phyloP scores from a whole-genome alignment of 108 stramenopile genomes.

The Cyclotella distinguenda region DNA sequence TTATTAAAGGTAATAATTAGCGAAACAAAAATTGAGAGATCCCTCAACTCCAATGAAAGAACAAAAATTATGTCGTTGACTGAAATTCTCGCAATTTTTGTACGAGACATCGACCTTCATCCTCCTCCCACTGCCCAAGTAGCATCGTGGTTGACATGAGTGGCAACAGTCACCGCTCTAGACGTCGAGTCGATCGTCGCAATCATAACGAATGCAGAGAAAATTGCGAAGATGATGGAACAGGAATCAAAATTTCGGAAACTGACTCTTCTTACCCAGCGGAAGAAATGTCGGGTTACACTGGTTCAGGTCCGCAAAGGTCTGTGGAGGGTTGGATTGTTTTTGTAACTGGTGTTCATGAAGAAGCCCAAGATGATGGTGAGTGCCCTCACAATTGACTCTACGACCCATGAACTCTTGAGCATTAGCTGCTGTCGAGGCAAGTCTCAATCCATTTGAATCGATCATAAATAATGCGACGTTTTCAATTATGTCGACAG shows the following conservation, averaged over 20 bases:
- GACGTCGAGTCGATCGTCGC: constrained; percentile 10
- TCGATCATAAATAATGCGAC: neutral
- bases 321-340: constrained; percentile 77
- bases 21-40: too few species aligned
- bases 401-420: too few species aligned
- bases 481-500: neutral
- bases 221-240: neutral
- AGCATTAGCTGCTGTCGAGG: neutral
- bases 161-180: constrained; percentile 4
- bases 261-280: neutral
- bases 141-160: too few species aligned
- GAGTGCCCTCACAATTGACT: constrained; percentile 1
- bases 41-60: too few species aligned
- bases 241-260: neutral
- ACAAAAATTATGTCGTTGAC: too few species aligned
- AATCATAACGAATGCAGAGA: neutral
- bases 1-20: too few species aligned
- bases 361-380: constrained; percentile 75
- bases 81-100: too few species aligned
- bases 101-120: too few species aligned
- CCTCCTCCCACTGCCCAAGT: too few species aligned
- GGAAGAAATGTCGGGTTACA: constrained; percentile 4
- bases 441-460: neutral
- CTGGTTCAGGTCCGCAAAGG: constrained; percentile 44
- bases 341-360: constrained; percentile 67